A percentile compares a stretch with the other conserved stretches of the same genome.
phyloP scores from a whole-genome alignment of 495 filamentous ascomycete species.

The Amphirosellinia nigrospora region DNA sequence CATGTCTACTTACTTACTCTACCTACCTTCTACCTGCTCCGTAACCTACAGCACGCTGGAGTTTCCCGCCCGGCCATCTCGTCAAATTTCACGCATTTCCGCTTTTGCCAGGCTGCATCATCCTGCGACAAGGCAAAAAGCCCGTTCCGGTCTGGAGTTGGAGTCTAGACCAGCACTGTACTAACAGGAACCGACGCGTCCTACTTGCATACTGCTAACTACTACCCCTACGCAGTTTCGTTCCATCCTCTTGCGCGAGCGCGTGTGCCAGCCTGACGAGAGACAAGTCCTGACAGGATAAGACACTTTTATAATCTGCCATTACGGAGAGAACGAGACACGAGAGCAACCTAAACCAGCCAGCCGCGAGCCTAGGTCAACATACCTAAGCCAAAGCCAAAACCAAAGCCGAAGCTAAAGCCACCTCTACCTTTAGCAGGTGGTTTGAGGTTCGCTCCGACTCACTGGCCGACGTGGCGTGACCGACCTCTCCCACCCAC shows the following conservation, averaged over 20 bases:
- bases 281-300: neutral
- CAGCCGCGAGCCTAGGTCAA: neutral
- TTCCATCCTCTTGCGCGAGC: slow-evolving; percentile 6
- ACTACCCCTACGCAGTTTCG: slow-evolving; percentile 12
- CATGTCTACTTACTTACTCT: too few relatives aligned
- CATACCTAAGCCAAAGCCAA: slow-evolving; percentile 3
- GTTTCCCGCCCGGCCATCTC: slow-evolving; percentile 9
- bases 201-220: neutral
- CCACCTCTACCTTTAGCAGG: neutral
- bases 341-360: slow-evolving; percentile 2
- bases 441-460: neutral
- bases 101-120: slow-evolving; percentile 22
- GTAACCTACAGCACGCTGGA: neutral
- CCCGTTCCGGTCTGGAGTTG: neutral
- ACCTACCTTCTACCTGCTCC: too few relatives aligned
- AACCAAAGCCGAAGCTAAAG: slow-evolving; percentile 1
- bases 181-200: slow-evolving; percentile 20
- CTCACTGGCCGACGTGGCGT: slow-evolving; percentile 14
- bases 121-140: slow-evolving; percentile 18
- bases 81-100: slow-evolving; percentile 24
- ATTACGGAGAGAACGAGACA: slow-evolving; percentile 6
- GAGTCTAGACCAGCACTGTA: slow-evolving; percentile 20
- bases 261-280: slow-evolving; percentile 20
- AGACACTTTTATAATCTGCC: neutral
- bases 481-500: neutral